Percentiles rank a stretch among this genome's conserved stretches.
These are phyloP conservation scores for Solanum hybrid DNA, from an alignment of 305 asterid species.

Conservation along the genomic window DNA sequence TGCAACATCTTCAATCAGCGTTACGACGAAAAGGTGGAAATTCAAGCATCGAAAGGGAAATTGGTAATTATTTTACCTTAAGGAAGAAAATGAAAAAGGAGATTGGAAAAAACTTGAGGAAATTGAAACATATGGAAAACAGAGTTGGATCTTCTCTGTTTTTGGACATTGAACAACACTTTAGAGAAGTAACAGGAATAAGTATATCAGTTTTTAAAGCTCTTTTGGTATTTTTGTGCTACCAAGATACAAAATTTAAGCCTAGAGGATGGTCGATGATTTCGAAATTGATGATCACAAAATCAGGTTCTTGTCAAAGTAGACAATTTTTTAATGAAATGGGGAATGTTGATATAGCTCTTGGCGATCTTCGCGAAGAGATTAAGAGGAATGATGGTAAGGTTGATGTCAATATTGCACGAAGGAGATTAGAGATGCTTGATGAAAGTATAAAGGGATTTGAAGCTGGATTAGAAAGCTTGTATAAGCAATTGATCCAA, in stretches of 20 bases:
- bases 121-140: slow-evolving; percentile 24
- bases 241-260: slow-evolving; percentile 5
- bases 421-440: slow-evolving; percentile 19
- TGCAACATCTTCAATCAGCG: slow-evolving; percentile 41
- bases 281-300: slow-evolving; percentile 28
- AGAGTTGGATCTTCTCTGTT: slow-evolving; percentile 10
- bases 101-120: slow-evolving; percentile 19
- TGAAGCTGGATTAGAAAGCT: slow-evolving; percentile 31
- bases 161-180: background rate
- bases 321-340: slow-evolving; percentile 12
- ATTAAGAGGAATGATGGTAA: slow-evolving; percentile 7
- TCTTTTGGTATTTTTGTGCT: slow-evolving; percentile 24
- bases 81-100: slow-evolving; percentile 32
- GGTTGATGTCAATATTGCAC: slow-evolving; percentile 18
- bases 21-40: slow-evolving; percentile 40
- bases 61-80: slow-evolving; percentile 13
- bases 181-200: slow-evolving; percentile 13
- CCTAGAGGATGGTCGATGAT: slow-evolving; percentile 30
- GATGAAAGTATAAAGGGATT: slow-evolving; percentile 26
- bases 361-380: slow-evolving; percentile 9
- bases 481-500: slow-evolving; percentile 37
- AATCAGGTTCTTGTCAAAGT: slow-evolving; percentile 4
- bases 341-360: slow-evolving; percentile 29
- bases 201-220: slow-evolving; percentile 18
- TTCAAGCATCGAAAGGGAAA: slow-evolving; percentile 21